Conservation (phyloP, 495 filamentous ascomycete genomes). For the Geopyxis carbonaria region DNA sequence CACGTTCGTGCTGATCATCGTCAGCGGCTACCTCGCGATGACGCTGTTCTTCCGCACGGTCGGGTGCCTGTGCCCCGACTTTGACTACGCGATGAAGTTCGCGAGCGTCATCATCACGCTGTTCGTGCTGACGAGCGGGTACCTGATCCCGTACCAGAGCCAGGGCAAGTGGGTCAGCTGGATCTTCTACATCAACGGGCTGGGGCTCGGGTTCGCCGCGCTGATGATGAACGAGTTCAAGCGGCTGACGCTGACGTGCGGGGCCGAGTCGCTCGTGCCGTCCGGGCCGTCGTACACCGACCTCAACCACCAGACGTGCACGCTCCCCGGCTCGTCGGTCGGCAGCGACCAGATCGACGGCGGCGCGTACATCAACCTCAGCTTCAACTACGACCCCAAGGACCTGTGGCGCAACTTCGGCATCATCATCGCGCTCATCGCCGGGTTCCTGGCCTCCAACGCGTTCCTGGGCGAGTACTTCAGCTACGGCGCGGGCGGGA, state of each 20-base stretch:
- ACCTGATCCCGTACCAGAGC: constrained; percentile 55
- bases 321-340: constrained; percentile 47
- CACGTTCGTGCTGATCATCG: constrained; percentile 54
- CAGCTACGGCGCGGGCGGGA: constrained; percentile 59
- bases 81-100: constrained; percentile 72
- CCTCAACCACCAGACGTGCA: constrained; percentile 57
- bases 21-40: constrained; percentile 57
- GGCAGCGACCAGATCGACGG: constrained; percentile 44
- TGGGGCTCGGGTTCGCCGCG: constrained; percentile 54
- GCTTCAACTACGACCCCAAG: constrained; percentile 41
- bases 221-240: constrained; percentile 77
- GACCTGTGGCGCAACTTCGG: constrained; percentile 65
- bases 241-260: constrained; percentile 44
- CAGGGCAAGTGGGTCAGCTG: constrained; percentile 59
- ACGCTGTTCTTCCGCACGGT: constrained; percentile 65
- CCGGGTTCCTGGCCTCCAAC: constrained; percentile 51
- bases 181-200: constrained; percentile 67
- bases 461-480: constrained; percentile 59
- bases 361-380: constrained; percentile 41
- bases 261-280: constrained; percentile 45
- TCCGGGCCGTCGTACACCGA: constrained; percentile 45
- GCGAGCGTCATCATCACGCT: constrained; percentile 59
- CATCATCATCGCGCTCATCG: constrained; percentile 50
- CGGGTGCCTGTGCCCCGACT: constrained; percentile 62
- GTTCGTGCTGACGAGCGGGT: constrained; percentile 62